Evolutionary conservation across 2,329 filamentous ascomycete genomes (phyloP), one percentile per base, ranked within the genome.

Genomic region (Trichoderma brevicompactum): DNA sequence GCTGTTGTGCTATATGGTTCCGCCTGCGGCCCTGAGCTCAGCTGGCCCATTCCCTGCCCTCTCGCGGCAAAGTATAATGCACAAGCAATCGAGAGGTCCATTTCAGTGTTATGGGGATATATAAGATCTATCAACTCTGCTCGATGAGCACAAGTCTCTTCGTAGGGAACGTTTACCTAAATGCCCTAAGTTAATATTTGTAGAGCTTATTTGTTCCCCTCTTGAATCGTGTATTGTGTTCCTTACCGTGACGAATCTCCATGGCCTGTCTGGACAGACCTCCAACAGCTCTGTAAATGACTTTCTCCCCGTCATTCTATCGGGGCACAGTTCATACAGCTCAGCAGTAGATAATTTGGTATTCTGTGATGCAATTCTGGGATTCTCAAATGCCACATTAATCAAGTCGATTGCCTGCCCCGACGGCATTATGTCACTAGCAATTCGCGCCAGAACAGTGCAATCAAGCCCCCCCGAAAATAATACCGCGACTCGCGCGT

Each of bases 311-410:
- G 95, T 99, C 50, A 92, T 83, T 64, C 96, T 89, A 77, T 99
- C 95, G 0, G 95, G 95, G 70, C 95, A 99, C 28, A 86, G 82
- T 77, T 97, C 93, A 72, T 92, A 98, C 0, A 88, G 76, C 66
- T 75, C 74, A 3, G 74, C 68, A 66, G 73, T 65, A 0, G 74
- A 72, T 3, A 71, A 65, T 7, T 66, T 67, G 19, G 80, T 80
- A 12, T 85, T 78, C 49, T 86, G 82, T 3, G 82, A 87, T 66
- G 84, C 88, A 69, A 89, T 86, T 38, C 92, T 85, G 0, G 94
- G 94, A 69, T 99, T 99, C 76, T 99, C 92, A 72, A 99, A 99
- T 0, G 94, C 95, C 52, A 99, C 94, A 70, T 99, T 99, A 68
- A 99, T 84, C 8, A 99, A 82, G 73, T 98, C 95, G 67, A 99